Conservation (phyloP, 805 yeast species). For the Ogataea sp. region DNA sequence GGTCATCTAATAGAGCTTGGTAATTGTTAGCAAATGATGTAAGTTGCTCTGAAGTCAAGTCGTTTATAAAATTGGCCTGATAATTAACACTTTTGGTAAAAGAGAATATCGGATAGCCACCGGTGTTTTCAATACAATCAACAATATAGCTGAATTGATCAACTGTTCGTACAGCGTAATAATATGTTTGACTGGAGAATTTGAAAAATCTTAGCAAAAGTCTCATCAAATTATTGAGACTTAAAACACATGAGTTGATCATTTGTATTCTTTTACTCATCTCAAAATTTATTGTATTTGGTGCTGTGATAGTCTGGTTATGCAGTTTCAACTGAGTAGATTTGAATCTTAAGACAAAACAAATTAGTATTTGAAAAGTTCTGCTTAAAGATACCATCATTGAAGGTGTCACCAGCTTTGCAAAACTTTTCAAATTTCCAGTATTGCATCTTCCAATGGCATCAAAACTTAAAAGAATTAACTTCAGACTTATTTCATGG, state of each 20-base stretch:
- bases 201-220: slow-evolving; percentile 7
- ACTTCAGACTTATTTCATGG: background rate
- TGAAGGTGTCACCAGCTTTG: slow-evolving; percentile 5
- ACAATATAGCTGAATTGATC: slow-evolving; percentile 6
- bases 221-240: slow-evolving; percentile 4
- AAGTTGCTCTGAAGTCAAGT: background rate
- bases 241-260: background rate
- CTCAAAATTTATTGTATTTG: background rate
- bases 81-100: background rate
- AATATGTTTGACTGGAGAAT: slow-evolving; percentile 12
- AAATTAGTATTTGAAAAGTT: slow-evolving; percentile 7
- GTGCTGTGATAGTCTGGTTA: background rate
- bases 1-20: background rate
- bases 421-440: slow-evolving; percentile 5
- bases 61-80: background rate
- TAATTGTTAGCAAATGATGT: background rate
- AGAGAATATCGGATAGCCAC: slow-evolving; percentile 9
- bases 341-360: slow-evolving; percentile 7
- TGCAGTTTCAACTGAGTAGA: slow-evolving; percentile 2
- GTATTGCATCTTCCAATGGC: slow-evolving; percentile 2
- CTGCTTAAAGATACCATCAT: slow-evolving; percentile 6
- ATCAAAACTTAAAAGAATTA: slow-evolving; percentile 3
- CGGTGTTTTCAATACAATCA: slow-evolving; percentile 9
- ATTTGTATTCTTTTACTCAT: background rate
- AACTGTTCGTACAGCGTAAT: slow-evolving; percentile 8